phyloP scores from a whole-genome alignment of 495 filamentous ascomycete species.

The Xylaria longipes region DNA sequence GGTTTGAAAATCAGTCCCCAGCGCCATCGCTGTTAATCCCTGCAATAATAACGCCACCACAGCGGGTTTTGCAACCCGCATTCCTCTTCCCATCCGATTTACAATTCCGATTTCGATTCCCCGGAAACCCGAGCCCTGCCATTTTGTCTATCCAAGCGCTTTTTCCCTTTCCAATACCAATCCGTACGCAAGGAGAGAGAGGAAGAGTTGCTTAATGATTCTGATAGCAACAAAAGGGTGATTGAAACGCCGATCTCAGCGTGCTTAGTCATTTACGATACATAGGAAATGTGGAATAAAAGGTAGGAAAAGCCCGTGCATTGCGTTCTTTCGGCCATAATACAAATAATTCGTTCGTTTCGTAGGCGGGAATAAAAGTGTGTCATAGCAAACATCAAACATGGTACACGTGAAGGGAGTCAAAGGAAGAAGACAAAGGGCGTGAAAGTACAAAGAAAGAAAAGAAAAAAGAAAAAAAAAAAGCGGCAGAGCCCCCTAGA shows the following conservation, averaged over 20 bases:
- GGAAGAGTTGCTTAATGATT: not conserved
- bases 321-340: slow-evolving; percentile 6
- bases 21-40: not conserved
- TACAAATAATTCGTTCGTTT: not conserved
- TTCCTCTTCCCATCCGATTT: not conserved
- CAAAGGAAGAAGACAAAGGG: not conserved
- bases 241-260: not conserved
- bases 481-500: not conserved
- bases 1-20: not conserved
- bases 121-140: not conserved
- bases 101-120: not conserved
- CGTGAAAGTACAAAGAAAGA: not conserved
- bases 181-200: not conserved
- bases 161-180: not conserved
- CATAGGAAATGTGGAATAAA: not conserved
- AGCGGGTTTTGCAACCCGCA: not conserved
- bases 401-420: not conserved
- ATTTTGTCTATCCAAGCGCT: not conserved
- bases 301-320: not conserved
- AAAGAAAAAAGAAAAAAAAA: not conserved
- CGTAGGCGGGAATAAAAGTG: not conserved
- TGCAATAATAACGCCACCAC: not conserved
- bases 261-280: not conserved
- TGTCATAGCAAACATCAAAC: slow-evolving; percentile 20
- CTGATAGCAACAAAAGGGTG: not conserved